These are phyloP conservation scores for Tylopilus rubrobrunneus DNA, from an alignment of 768 basidiomycete genomes.

Conservation along the genomic window DNA sequence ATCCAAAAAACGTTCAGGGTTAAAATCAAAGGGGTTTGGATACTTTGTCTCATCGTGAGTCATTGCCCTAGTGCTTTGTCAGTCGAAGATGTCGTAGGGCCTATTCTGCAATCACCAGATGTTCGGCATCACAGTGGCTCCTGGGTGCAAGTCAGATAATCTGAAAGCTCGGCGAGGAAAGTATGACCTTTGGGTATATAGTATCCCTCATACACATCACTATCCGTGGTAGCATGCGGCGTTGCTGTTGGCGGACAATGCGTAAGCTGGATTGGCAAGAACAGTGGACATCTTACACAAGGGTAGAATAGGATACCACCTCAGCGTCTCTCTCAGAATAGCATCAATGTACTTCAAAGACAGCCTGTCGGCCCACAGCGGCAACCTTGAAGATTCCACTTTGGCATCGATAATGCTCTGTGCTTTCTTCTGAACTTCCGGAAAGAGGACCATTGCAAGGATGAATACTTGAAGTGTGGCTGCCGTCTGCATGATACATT, in stretches of 20 bases:
- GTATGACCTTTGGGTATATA: slow-evolving; percentile 25
- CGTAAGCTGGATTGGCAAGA: not conserved
- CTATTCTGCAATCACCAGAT: slow-evolving; percentile 20
- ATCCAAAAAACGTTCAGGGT: slow-evolving; percentile 30
- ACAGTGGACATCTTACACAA: slow-evolving; percentile 14
- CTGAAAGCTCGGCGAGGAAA: not conserved
- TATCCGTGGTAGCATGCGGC: slow-evolving; percentile 19
- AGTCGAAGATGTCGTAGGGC: not conserved
- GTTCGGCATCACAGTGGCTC: slow-evolving; percentile 25
- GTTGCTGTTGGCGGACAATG: slow-evolving; percentile 1
- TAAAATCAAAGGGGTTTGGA: slow-evolving; percentile 30
- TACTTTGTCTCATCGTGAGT: slow-evolving; percentile 31
- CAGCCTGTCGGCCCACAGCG: slow-evolving; percentile 22
- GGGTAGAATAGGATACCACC: slow-evolving; percentile 24
- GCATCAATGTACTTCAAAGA: slow-evolving; percentile 26
- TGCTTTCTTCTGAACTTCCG: slow-evolving; percentile 20
- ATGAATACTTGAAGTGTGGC: slow-evolving; percentile 29
- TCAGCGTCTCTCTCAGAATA: slow-evolving; percentile 28
- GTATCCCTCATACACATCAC: slow-evolving; percentile 25
- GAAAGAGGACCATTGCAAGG: slow-evolving; percentile 21
- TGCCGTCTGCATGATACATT: slow-evolving; percentile 16
- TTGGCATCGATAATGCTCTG: slow-evolving; percentile 29
- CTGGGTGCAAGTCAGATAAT: slow-evolving; percentile 8
- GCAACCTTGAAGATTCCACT: slow-evolving; percentile 24
- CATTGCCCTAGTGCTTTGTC: slow-evolving; percentile 26